Percentiles rank a stretch among this genome's conserved stretches.
Evolutionary conservation across 805 yeast genomes (phyloP).

Genomic region (Yamadazyma tumulicola): DNA sequence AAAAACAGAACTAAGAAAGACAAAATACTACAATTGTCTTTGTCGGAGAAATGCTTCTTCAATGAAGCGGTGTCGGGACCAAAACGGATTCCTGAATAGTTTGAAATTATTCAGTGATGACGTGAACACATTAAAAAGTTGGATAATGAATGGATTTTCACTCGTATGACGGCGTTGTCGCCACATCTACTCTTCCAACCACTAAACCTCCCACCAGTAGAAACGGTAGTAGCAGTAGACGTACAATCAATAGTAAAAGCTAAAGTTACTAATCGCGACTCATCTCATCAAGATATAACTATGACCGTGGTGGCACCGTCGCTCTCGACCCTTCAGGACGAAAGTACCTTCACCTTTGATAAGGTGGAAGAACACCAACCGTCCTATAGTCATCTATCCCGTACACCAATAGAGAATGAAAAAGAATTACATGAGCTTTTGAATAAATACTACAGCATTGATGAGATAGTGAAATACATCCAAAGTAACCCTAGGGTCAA

Average conservation of each 20-base stretch:
- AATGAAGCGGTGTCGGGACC: too few species aligned
- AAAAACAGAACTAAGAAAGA: too few species aligned
- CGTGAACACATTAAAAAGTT: too few species aligned
- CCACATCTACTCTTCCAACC: too few species aligned
- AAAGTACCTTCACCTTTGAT: slow-evolving; percentile 38
- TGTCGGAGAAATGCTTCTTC: too few species aligned
- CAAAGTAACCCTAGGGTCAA: slow-evolving; percentile 27
- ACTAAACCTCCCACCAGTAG: too few species aligned
- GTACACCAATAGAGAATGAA: slow-evolving; percentile 16
- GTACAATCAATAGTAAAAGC: neutral
- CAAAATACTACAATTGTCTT: too few species aligned
- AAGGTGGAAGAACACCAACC: slow-evolving; percentile 17
- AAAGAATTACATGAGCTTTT: slow-evolving; percentile 32
- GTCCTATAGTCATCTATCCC: slow-evolving; percentile 22
- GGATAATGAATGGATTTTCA: too few species aligned
- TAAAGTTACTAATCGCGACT: neutral
- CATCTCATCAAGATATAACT: slow-evolving; percentile 7
- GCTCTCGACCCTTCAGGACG: slow-evolving; percentile 72
- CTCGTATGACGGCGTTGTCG: too few species aligned
- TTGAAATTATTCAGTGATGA: too few species aligned
- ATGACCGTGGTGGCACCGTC: slow-evolving; percentile 52
- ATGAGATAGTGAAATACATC: slow-evolving; percentile 43
- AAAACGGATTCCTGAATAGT: too few species aligned
- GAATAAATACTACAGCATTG: slow-evolving; percentile 52
- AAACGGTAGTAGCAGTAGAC: neutral